Base-by-base conservation (phyloP, 1,139 yeast genomes). In the Pneumocystis canis region DNA sequence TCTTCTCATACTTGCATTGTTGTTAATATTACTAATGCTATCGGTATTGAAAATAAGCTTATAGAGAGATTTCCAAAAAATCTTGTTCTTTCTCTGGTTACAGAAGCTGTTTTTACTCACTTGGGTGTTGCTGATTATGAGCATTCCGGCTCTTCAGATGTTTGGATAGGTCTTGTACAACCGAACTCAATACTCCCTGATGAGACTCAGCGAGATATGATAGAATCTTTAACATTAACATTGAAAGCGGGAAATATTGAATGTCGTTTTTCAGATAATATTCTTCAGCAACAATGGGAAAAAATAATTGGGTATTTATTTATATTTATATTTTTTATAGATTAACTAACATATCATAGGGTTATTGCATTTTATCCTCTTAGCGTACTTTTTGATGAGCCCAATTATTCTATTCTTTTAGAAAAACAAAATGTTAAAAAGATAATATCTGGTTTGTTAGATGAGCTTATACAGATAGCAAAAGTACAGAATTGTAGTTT, bases 31-130 rank as follows among this genome's bases (percentile, higher is more conserved):
- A 65, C 68, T 41, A 81, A 85, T 70, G 95, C 95, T 3, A 76
- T 85, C 64, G 89, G 84, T 54, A 84, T 85, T 65, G 95, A 87
- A 71, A 75, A 75, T 63, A 82, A 86, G 1, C 78, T 84, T 68
- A 77, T 82, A 59, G 75, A 77, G 62, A 75, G 77, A 59, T 85
- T 78, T 70, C 92, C 94, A 6, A 73, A 76, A 0, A 80, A 81
- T 61, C 73, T 81, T 20, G 79, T 85, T 5, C 75, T 87, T 30
- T 82, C 87, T 62, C 65, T 68, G 28, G 69, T 68, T 58, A 60
- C 65, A 56, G 69, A 63, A 18, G 60, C 67, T 18, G 62, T 58
- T 11, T 61, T 68, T 32, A 37, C 62, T 5, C 70, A 68, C 40
- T 64, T 64, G 32, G 69, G 67, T 6, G 66, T 69, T 25, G 67